Base-by-base conservation (phyloP, 2,329 filamentous ascomycete species). In the Neurospora crassa region DNA sequence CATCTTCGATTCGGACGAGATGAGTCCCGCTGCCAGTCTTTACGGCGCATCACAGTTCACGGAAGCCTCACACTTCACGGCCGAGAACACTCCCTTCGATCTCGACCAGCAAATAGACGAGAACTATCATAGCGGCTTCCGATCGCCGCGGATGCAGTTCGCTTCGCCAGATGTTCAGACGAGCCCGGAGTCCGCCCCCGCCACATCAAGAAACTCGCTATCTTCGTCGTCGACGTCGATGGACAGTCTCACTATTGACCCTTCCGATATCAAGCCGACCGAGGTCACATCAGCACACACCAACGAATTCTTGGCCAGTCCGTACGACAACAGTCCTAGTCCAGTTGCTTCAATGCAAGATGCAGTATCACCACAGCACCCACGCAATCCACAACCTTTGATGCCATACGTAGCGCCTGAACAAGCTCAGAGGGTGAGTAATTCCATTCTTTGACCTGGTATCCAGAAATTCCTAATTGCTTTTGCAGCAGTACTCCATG, bases 171-270 rank as follows among this genome's bases (percentile, higher is more conserved):
- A 63, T 16, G 70, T 69, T 68, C 53, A 71, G 7, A 70, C 67
- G 40, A 75, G 71, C 69, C 72, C 71, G n/a, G 70, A 70, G 69
- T 76, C 77, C 0, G 73, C 74, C 3, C 75, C 74, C 41, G 76
- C 76, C 12, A 63, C 53, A 63, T 77, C 76, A 2, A 69, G 71
- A 5, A 74, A 77, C 24, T 78, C 77, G 1, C 73, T 76, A 5
- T 84, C 82, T 42, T 75, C 75, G 73, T 87, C 86, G 10, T 84
- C 83, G 14, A 82, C 81, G 47, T 85, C 84, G 41, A 86, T 63
- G 53, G 53, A 63, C 29, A 63, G 53, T 37, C 53, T 63, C 53
- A 37, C 53, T 63, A 63, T 63, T 63, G 53, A 63, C 29, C 53
- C 53, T 63, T 63, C 53, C 53, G 53, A 63, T 63, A 63, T 63